phyloP scores from a whole-genome alignment of 2,329 filamentous ascomycete species.

The Lachnellula hyalina region DNA sequence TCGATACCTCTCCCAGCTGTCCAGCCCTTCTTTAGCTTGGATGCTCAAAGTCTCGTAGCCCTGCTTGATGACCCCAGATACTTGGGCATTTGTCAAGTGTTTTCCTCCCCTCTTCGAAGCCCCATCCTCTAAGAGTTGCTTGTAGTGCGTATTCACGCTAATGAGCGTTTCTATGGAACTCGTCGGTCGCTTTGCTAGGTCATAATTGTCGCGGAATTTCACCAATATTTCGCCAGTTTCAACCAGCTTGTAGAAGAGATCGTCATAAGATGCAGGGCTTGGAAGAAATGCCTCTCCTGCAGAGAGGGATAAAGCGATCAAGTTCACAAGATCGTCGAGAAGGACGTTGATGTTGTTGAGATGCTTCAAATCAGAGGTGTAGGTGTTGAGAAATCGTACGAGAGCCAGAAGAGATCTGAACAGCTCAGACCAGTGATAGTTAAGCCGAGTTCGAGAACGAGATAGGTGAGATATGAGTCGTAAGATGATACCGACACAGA shows the following conservation, averaged over 20 bases:
- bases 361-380: slow-evolving; percentile 69
- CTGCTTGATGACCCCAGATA: slow-evolving; percentile 88
- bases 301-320: slow-evolving; percentile 78
- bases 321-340: slow-evolving; percentile 71
- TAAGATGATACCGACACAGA: slow-evolving; percentile 75
- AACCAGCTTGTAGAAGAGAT: slow-evolving; percentile 97
- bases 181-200: slow-evolving; percentile 49
- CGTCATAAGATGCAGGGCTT: slow-evolving; percentile 81
- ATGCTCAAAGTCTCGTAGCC: slow-evolving; percentile 95
- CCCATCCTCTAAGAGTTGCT: slow-evolving; percentile 65
- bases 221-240: slow-evolving; percentile 79
- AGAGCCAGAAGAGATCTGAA: slow-evolving; percentile 86
- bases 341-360: slow-evolving; percentile 66
- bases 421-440: slow-evolving; percentile 92
- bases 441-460: slow-evolving; percentile 71
- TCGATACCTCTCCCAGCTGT: slow-evolving; percentile 78
- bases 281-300: slow-evolving; percentile 88
- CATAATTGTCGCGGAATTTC: slow-evolving; percentile 77
- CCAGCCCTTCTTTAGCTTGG: slow-evolving; percentile 78
- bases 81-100: slow-evolving; percentile 74
- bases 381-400: slow-evolving; percentile 84
- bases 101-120: slow-evolving; percentile 49
- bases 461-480: slow-evolving; percentile 81
- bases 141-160: slow-evolving; percentile 79
- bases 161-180: slow-evolving; percentile 81